Conservation (phyloP, 2,329 filamentous ascomycete genomes). For the Cordyceps farinosa region DNA sequence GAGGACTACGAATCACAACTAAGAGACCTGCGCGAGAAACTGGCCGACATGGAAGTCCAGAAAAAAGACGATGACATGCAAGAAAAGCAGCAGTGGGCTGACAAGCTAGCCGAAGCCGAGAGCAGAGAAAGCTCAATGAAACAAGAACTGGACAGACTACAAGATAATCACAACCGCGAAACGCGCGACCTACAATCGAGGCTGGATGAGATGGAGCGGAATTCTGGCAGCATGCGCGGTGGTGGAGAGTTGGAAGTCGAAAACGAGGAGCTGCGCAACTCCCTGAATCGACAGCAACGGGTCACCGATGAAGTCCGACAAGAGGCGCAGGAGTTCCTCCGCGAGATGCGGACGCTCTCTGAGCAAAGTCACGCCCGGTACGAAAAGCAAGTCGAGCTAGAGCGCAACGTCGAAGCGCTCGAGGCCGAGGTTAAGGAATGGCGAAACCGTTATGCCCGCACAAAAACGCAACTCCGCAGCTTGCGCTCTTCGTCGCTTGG, state of each 20-base stretch:
- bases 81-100: conserved; percentile 69
- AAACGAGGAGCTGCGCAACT: conserved; percentile 64
- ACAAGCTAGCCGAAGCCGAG: conserved; percentile 71
- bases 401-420: conserved; percentile 69
- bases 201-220: conserved; percentile 51
- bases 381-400: conserved; percentile 77
- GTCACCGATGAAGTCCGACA: conserved; percentile 82
- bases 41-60: conserved; percentile 70
- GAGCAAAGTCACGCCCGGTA: conserved; percentile 73
- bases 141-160: conserved; percentile 71
- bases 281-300: conserved; percentile 70
- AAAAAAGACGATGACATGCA: conserved; percentile 67
- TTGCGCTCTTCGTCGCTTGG: conserved; percentile 79
- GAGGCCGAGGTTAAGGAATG: conserved; percentile 84
- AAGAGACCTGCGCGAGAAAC: conserved; percentile 67
- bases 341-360: conserved; percentile 85
- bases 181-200: conserved; percentile 62
- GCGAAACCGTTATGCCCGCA: conserved; percentile 82
- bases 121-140: conserved; percentile 75
- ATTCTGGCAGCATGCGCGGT: conserved; percentile 23
- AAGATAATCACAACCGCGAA: conserved; percentile 62
- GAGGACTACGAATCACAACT: conserved; percentile 80
- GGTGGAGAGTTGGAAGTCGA: conserved; percentile 55
- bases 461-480: conserved; percentile 81
- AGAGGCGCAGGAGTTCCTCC: conserved; percentile 77